A percentile compares a stretch with the other conserved stretches of the same genome.
phyloP scores from a whole-genome alignment of 495 filamentous ascomycete genomes.

The Hypoxylon trugodes region DNA sequence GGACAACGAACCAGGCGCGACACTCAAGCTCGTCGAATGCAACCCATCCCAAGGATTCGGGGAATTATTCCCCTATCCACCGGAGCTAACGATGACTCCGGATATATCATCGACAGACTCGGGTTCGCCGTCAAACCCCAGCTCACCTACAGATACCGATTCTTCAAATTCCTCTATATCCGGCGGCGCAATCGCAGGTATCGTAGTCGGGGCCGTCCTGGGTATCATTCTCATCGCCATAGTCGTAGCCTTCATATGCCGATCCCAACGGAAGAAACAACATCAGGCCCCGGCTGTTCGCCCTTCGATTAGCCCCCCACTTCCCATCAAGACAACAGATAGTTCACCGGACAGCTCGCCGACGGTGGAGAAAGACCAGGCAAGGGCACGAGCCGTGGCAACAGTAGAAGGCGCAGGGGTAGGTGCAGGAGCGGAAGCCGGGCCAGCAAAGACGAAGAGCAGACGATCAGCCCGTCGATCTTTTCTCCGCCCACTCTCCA shows the following conservation, averaged over 20 bases:
- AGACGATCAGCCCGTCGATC: background rate
- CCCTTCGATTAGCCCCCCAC: background rate
- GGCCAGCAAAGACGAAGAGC: background rate
- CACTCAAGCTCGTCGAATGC: conserved; percentile 36
- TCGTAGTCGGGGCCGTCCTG: no score
- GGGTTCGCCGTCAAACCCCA: background rate
- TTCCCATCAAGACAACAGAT: background rate
- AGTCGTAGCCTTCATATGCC: conserved; percentile 13
- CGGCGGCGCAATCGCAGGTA: conserved; percentile 28
- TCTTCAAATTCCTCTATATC: conserved; percentile 28
- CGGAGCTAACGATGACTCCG: conserved; percentile 21
- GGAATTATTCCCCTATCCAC: conserved; percentile 39
- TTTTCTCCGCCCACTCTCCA: conserved; percentile 30
- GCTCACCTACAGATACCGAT: background rate
- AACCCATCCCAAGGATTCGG: conserved; percentile 30
- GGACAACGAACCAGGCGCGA: conserved; percentile 11
- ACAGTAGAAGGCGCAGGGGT: no score
- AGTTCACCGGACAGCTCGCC: conserved; percentile 17
- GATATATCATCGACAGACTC: conserved; percentile 4
- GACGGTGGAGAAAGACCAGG: conserved; percentile 2
- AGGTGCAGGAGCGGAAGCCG: background rate
- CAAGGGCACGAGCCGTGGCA: conserved; percentile 5
- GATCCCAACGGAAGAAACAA: conserved; percentile 1
- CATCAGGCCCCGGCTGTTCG: background rate
- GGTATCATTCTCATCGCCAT: conserved; percentile 12